Conservation (phyloP, 208 protist species). For the Wallacemonas rigidus region DNA sequence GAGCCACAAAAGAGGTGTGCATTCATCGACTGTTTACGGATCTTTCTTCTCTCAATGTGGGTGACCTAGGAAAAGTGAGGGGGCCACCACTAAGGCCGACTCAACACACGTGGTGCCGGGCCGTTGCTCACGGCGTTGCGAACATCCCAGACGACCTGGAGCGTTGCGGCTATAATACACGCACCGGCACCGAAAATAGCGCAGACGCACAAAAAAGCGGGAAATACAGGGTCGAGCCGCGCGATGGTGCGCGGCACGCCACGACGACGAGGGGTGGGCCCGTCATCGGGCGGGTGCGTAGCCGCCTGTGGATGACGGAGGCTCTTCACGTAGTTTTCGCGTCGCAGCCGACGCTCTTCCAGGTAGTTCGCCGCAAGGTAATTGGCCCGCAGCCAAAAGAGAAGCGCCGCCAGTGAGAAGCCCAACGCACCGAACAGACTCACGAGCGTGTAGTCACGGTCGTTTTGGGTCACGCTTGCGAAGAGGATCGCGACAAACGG, state of each 20-base stretch:
- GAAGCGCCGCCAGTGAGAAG: slow-evolving; percentile 26
- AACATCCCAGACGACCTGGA: slow-evolving; percentile 28
- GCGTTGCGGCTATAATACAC: slow-evolving; percentile 24
- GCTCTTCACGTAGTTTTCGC: slow-evolving; percentile 1
- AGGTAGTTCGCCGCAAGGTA: slow-evolving; percentile 51
- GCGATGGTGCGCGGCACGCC: slow-evolving; percentile 34
- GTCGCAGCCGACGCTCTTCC: slow-evolving; percentile 31
- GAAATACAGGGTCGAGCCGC: slow-evolving; percentile 40
- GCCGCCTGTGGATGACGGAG: background rate
- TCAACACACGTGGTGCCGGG: background rate
- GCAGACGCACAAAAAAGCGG: slow-evolving; percentile 29
- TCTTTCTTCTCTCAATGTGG: too few relatives aligned
- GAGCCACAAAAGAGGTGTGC: too few relatives aligned
- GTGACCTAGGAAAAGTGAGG: background rate
- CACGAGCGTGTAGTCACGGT: slow-evolving; percentile 22
- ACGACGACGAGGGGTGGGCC: background rate
- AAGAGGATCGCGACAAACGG: slow-evolving; percentile 19
- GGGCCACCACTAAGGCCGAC: background rate
- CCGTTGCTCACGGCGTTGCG: background rate
- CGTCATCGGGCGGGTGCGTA: background rate
- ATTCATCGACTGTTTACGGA: too few relatives aligned
- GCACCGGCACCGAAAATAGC: background rate
- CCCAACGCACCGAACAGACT: slow-evolving; percentile 35
- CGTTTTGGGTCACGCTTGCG: background rate
- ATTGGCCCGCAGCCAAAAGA: slow-evolving; percentile 55